Conservation (phyloP, 1,284 basidiomycete species). For the Erythrobasidium hasegawianum region DNA sequence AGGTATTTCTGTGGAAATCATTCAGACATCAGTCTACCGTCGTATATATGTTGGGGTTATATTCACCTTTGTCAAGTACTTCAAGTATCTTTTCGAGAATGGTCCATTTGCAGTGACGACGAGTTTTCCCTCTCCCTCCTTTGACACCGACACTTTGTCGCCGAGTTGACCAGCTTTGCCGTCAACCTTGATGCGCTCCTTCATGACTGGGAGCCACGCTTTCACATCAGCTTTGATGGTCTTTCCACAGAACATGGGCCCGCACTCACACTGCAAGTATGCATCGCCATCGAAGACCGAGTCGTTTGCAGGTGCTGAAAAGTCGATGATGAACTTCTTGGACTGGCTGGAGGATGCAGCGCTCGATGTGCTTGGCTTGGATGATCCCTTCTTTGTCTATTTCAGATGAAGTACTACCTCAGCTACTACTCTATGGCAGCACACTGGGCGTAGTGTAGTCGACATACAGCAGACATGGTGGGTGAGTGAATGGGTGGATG, state of each 20-base stretch:
- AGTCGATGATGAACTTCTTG: slow-evolving; percentile 51
- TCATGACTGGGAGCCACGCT: slow-evolving; percentile 43
- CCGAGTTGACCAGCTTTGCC: slow-evolving; percentile 53
- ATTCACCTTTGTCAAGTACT: background rate
- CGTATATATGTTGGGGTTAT: background rate
- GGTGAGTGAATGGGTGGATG: background rate
- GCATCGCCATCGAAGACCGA: slow-evolving; percentile 52
- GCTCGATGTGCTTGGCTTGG: slow-evolving; percentile 4
- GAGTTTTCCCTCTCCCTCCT: slow-evolving; percentile 52
- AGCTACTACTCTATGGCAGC: slow-evolving; percentile 31
- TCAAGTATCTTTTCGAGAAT: slow-evolving; percentile 49
- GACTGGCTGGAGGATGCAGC: slow-evolving; percentile 42
- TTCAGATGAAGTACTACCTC: slow-evolving; percentile 6
- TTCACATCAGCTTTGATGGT: background rate
- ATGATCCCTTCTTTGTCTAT: background rate
- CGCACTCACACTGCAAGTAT: slow-evolving; percentile 50
- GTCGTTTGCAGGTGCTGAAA: slow-evolving; percentile 53
- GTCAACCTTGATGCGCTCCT: slow-evolving; percentile 54
- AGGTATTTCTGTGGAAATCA: slow-evolving; percentile 48
- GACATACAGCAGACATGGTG: slow-evolving; percentile 1
- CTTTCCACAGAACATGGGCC: background rate
- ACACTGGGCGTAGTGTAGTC: slow-evolving; percentile 20
- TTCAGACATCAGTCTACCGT: too few relatives aligned
- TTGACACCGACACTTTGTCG: slow-evolving; percentile 49
- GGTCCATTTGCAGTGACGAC: slow-evolving; percentile 50